phyloP scores from a whole-genome alignment of 306 rosid genomes.

The Fragaria vesca region DNA sequence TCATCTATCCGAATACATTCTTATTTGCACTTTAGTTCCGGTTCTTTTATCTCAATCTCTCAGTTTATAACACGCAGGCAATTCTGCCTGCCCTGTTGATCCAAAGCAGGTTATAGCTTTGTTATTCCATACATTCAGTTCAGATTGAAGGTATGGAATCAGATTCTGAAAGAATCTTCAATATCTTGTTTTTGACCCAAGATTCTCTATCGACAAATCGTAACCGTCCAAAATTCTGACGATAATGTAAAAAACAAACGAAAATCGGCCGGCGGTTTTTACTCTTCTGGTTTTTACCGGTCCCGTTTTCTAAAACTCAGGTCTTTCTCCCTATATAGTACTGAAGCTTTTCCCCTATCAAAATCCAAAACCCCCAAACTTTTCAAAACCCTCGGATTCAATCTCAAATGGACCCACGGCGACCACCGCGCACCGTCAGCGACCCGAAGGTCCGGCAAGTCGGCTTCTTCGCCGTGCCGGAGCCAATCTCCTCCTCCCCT shows the following conservation, averaged over 20 bases:
- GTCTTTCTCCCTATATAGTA: neutral
- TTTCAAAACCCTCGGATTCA: slow-evolving; percentile 25
- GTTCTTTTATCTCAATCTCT: neutral
- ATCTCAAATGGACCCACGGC: slow-evolving; percentile 61
- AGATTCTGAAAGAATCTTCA: neutral
- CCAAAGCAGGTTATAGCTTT: too few relatives aligned
- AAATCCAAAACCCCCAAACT: neutral
- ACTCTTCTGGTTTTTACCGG: neutral
- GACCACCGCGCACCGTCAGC: slow-evolving; percentile 39
- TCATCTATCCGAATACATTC: neutral
- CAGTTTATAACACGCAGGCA: too few relatives aligned
- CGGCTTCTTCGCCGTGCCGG: slow-evolving; percentile 65
- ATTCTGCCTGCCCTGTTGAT: too few relatives aligned
- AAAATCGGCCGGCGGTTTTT: neutral
- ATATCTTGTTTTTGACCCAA: too few relatives aligned
- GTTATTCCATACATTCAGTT: too few relatives aligned
- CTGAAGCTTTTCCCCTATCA: neutral
- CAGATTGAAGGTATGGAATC: neutral
- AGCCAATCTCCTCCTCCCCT: slow-evolving; percentile 28
- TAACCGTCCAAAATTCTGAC: neutral
- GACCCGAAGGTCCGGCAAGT: slow-evolving; percentile 79
- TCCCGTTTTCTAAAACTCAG: neutral
- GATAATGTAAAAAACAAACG: neutral
- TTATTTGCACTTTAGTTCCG: neutral
- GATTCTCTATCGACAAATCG: neutral